Evolutionary conservation across 1,139 yeast species (phyloP), one percentile per base, ranked within the genome.

Genomic region (Suhomyces terraborum): DNA sequence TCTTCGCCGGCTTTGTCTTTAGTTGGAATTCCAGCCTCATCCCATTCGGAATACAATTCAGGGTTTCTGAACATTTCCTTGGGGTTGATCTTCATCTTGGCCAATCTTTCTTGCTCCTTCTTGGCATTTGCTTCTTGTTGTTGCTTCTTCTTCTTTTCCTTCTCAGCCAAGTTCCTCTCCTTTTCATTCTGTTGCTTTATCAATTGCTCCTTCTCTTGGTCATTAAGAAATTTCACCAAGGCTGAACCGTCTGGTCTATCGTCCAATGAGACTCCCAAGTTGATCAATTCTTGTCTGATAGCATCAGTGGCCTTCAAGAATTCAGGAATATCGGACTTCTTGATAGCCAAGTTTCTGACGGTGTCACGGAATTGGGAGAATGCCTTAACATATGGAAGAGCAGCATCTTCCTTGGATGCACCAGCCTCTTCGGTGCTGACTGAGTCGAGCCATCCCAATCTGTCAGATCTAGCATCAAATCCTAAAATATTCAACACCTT

Each of bases 211-310:
- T 79, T 79, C 58, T 91, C 98, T 32, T 73, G 75, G 7, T 71
- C 76, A 43, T 78, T 82, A 49, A 93, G 71, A 53, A 93, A 85
- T 64, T 93, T 93, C 38, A 93, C 77, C 45, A 93, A 75, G 0
- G 96, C 91, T 4, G 82, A 77, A 13, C 84, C 89, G 45, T 79
- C 87, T 23, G 83, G 79, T 56, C 97, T 80, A 62, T 93, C 99
- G 61, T 93, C 98, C 38, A 93, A 70, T 0, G 94, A 81, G 23
- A 93, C 86, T 19, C 95, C 94, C 46, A 89, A 67, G 20, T 79
- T 75, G 43, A 88, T 67, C 52, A 93, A 68, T 35, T 86, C 94
- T 12, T 69, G 49, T 50, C 78, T 59, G 38, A 72, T 56, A 13
- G 62, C 45, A 53, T 73, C 78, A 22, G 70, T 61, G 13, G 71